A percentile compares a stretch with the other conserved stretches of the same genome.
Evolutionary conservation across 2,329 filamentous ascomycete species (phyloP).

Genomic region (Fusarium palustre): DNA sequence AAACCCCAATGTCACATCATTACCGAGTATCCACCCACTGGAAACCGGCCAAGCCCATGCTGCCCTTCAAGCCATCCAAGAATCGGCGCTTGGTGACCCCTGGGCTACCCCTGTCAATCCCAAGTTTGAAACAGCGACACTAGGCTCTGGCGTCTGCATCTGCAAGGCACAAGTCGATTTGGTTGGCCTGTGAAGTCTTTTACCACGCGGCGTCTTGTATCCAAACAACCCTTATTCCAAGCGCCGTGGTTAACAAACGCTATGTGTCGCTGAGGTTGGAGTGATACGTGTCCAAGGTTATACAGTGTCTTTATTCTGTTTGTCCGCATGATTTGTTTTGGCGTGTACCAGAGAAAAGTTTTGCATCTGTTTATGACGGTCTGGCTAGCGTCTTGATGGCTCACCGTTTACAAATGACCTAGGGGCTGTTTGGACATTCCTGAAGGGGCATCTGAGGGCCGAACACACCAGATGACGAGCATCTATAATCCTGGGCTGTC

Average conservation of each 20-base stretch:
- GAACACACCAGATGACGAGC: constrained; percentile 35
- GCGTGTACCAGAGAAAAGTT: constrained; percentile 17
- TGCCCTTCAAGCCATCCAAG: constrained; percentile 14
- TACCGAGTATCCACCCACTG: constrained; percentile 33
- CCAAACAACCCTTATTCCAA: constrained; percentile 33
- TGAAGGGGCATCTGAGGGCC: constrained; percentile 37
- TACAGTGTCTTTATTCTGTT: constrained; percentile 6
- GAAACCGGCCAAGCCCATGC: constrained; percentile 39
- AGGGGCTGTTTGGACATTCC: constrained; percentile 42
- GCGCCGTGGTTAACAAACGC: constrained; percentile 21
- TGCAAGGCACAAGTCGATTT: constrained; percentile 35
- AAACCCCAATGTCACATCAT: constrained; percentile 32
- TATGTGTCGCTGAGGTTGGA: constrained; percentile 10
- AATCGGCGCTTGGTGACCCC: constrained; percentile 38
- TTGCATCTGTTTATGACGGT: constrained; percentile 6
- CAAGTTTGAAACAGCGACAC: constrained; percentile 38
- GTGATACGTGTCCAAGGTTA: constrained; percentile 8
- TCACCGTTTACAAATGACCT: constrained; percentile 26
- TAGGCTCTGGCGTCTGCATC: constrained; percentile 35
- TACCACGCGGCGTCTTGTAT: constrained; percentile 20
- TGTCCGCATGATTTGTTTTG: constrained; percentile 1
- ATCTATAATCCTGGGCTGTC: constrained; percentile 29
- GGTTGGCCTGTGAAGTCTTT: constrained; percentile 30
- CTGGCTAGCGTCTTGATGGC: background rate
- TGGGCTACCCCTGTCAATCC: constrained; percentile 30